Evolutionary conservation across 768 basidiomycete genomes (phyloP), one percentile per base, ranked within the genome.

Genomic region (Rhizopogon vinicolor): DNA sequence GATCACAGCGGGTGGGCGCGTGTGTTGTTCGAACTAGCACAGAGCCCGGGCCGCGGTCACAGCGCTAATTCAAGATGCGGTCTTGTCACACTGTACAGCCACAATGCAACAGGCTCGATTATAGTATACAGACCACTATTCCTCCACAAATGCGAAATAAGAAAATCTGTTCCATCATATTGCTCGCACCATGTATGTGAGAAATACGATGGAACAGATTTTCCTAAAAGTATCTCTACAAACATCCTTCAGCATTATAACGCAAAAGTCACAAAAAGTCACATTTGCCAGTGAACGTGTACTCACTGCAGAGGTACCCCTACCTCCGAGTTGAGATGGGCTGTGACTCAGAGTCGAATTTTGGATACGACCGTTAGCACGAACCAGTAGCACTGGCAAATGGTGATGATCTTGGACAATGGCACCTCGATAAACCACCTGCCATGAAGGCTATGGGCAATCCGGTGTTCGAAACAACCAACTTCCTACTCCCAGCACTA

Each of bases 401-500:
- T 4, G 3, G 31, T 9, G 31, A 3, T 3, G 48, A 44, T 19
- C 13, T 22, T 1, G n/a, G 13, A 5, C 22, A 53, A 1, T 73
- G 72, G 22, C 54, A 44, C 41, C 44, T 71, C 12, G 52, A 65
- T n/a, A 46, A 43, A 7, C 31, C 51, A 1, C 71, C 72, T 1
- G 56, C 59, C 31, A 56, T 60, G 7, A 65, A 67, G 53, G 57
- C 58, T 8, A 74, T 72, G 25, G 22, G 22, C 22, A 69, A 69
- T 1, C n/a, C n/a, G n/a, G n/a, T n/a, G 68, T 66, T 18, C n/a
- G n/a, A n/a, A n/a, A n/a, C n/a, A n/a, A n/a, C n/a, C n/a, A 62
- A 55, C 52, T 69, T 65, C 41, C 59, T 65, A 0, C 64, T 76
- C n/a, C 10, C 74, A 78, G 44, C 75, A 72, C 53, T 78, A 76